phyloP scores from a whole-genome alignment of 768 basidiomycete species.

The Tylopilus balloui region DNA sequence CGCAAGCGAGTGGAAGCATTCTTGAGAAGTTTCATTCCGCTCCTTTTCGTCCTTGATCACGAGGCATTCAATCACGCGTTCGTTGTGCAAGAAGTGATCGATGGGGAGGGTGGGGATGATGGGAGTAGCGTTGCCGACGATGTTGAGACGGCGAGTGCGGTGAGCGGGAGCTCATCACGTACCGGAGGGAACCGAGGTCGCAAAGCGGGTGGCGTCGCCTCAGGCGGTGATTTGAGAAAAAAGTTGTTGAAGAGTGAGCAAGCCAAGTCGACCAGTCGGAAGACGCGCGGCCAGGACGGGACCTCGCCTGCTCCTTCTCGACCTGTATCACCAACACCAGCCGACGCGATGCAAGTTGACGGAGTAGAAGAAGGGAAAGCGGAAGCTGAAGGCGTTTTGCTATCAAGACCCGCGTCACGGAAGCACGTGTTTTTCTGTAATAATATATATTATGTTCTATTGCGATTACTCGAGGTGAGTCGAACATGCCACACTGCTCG shows the following conservation, averaged over 20 bases:
- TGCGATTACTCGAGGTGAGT: constrained; percentile 83
- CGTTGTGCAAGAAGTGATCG: constrained; percentile 57
- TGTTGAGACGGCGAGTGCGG: constrained; percentile 31
- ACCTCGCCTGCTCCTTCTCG: constrained; percentile 56
- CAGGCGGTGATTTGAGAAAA: constrained; percentile 68
- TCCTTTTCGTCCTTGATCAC: constrained; percentile 74
- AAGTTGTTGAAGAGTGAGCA: constrained; percentile 79
- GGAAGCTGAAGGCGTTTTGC: constrained; percentile 11
- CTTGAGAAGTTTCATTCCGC: constrained; percentile 68
- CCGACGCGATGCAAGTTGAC: constrained; percentile 39
- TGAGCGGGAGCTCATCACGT: constrained; percentile 25
- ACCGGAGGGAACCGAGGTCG: constrained; percentile 39
- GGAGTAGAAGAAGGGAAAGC: constrained; percentile 26
- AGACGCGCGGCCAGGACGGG: constrained; percentile 51
- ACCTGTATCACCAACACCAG: constrained; percentile 55
- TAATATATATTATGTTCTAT: constrained; percentile 78
- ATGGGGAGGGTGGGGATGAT: constrained; percentile 55
- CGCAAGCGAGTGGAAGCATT: constrained; percentile 80
- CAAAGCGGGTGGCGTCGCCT: constrained; percentile 36
- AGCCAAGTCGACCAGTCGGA: constrained; percentile 62
- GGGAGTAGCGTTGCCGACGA: constrained; percentile 35
- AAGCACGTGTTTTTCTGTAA: constrained; percentile 80
- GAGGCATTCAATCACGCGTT: constrained; percentile 68
- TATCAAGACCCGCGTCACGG: constrained; percentile 37
- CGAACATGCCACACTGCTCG: neutral